Evolutionary conservation across 1,284 basidiomycete genomes (phyloP), one percentile per base, ranked within the genome.

Genomic region (Rhizoctonia solani): DNA sequence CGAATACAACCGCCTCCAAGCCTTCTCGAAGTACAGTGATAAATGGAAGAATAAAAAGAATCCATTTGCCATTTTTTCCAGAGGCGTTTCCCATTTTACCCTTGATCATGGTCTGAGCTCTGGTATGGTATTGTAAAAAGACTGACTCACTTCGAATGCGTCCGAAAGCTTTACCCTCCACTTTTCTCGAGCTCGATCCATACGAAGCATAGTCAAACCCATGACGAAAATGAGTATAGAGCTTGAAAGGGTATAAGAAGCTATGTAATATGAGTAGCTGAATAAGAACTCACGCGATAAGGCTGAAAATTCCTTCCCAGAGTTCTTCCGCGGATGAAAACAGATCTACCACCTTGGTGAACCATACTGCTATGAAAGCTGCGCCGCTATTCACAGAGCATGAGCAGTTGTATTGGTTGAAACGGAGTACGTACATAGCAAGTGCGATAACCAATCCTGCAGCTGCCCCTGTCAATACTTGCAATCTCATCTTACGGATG

Each of bases 1-100:
- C 92, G 75, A 97, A 97, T 70, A 97, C 82, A 68, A 96, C 88
- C 1, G 92, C 93, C 77, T 97, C 95, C 71, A 97, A 32, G 73
- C 93, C 94, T 80, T 97, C 95, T 72, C 94, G 88, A 46, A 95
- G 80, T 39, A 97, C 90, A 3, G 94, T 95, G 74, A 96, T 85
- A 71, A 95, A 78, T 0, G 94, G 94, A 3, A 97, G 82, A 63
- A 94, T 74, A 80, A 97, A 93, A 41, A 97, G 82, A 86, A 4
- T 63, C 21, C 47, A n/a, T n/a, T n/a, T n/a, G n/a, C n/a, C n/a
- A n/a, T n/a, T n/a, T n/a, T n/a, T 30, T 19, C 50, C 44, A 29
- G 47, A 46, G 27, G 58, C 58, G 27, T 47, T 49, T 1, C 58
- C 47, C 4, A 19, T 39, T 2, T 42, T 30, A 23, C 39, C 47